Percentiles rank a stretch among this genome's conserved stretches.
Conservation (phyloP, 2,329 filamentous ascomycete genomes). For the Aspergillus puulaauensis region DNA sequence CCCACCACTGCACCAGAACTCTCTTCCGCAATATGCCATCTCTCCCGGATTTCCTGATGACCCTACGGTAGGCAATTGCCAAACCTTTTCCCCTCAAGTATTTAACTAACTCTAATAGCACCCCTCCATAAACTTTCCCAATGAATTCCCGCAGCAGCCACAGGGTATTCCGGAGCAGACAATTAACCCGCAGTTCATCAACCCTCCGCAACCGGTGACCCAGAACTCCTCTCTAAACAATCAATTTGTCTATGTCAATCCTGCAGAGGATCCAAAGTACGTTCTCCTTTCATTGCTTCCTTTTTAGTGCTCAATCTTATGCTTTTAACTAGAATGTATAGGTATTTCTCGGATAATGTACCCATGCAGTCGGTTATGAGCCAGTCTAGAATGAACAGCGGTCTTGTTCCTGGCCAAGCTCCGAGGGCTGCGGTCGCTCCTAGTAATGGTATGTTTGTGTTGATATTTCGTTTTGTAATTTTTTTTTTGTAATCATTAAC, state of each 20-base stretch:
- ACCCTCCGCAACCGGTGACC: slow-evolving; percentile 25
- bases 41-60: slow-evolving; percentile 27
- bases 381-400: slow-evolving; percentile 4
- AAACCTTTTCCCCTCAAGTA: background rate
- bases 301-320: slow-evolving; percentile 3
- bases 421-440: slow-evolving; percentile 4
- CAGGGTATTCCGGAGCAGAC: slow-evolving; percentile 29
- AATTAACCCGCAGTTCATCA: slow-evolving; percentile 42
- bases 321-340: slow-evolving; percentile 17
- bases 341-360: slow-evolving; percentile 30
- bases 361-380: slow-evolving; percentile 22
- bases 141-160: slow-evolving; percentile 28
- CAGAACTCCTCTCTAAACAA: slow-evolving; percentile 25
- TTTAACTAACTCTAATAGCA: slow-evolving; percentile 21
- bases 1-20: slow-evolving; percentile 17
- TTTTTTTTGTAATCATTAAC: background rate
- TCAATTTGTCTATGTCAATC: slow-evolving; percentile 29
- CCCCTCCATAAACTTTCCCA: slow-evolving; percentile 29
- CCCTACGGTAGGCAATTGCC: slow-evolving; percentile 21
- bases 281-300: slow-evolving; percentile 2
- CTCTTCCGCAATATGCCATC: slow-evolving; percentile 28
- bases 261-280: slow-evolving; percentile 29
- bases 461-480: background rate
- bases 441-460: slow-evolving; percentile 14
- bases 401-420: slow-evolving; percentile 1